phyloP scores from a whole-genome alignment of 768 basidiomycete species.

The Suillus luteus region DNA sequence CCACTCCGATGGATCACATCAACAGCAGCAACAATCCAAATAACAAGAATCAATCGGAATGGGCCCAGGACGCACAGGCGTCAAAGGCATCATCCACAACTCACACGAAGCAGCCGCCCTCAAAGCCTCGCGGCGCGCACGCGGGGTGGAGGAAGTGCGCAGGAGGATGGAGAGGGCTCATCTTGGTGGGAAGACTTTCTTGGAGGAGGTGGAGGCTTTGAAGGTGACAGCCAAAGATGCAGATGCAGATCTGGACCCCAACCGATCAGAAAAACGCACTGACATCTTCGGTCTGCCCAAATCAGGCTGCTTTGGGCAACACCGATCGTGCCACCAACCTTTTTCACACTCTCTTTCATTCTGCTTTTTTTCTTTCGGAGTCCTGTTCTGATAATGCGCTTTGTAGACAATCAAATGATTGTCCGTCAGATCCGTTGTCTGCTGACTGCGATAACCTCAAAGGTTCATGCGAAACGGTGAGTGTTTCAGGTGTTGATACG shows the following conservation, averaged over 20 bases:
- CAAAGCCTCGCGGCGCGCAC: slow-evolving; percentile 51
- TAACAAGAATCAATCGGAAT: slow-evolving; percentile 74
- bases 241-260: too few relatives aligned
- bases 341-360: slow-evolving; percentile 10
- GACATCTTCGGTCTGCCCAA: too few relatives aligned
- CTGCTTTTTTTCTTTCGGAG: not conserved
- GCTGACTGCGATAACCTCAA: slow-evolving; percentile 22
- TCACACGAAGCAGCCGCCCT: slow-evolving; percentile 65
- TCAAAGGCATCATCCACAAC: slow-evolving; percentile 87
- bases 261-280: too few relatives aligned
- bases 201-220: too few relatives aligned
- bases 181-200: slow-evolving; percentile 68
- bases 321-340: not conserved
- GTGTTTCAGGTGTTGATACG: not conserved
- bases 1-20: too few relatives aligned
- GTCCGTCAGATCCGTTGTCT: slow-evolving; percentile 21
- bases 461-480: slow-evolving; percentile 23
- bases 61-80: slow-evolving; percentile 85
- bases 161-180: slow-evolving; percentile 62
- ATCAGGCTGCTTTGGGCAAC: too few relatives aligned
- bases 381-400: slow-evolving; percentile 19
- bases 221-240: too few relatives aligned
- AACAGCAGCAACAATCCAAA: too few relatives aligned
- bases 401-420: slow-evolving; percentile 15
- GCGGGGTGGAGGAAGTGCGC: slow-evolving; percentile 55